Evolutionary conservation across 768 basidiomycete genomes (phyloP).

Genomic region (Russula sp.): DNA sequence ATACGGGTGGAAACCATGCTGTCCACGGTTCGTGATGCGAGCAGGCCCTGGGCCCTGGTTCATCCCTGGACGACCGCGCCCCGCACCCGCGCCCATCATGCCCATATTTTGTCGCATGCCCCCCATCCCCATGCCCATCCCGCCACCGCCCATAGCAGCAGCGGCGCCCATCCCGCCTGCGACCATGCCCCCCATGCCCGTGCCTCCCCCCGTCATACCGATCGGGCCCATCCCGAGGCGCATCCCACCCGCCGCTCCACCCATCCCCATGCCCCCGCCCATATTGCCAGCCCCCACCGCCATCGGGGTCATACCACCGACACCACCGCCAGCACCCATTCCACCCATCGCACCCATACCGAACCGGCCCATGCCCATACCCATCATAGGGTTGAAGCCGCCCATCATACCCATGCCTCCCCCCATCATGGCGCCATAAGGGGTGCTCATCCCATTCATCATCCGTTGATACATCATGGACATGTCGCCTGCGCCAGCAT

Average conservation of each 20-base stretch:
- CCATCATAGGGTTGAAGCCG: slow-evolving; percentile 23
- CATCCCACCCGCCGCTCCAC: slow-evolving; percentile 26
- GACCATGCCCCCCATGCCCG: slow-evolving; percentile 20
- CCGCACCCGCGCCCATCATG: slow-evolving; percentile 40
- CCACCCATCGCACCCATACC: slow-evolving; percentile 24
- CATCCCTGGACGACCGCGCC: slow-evolving; percentile 57
- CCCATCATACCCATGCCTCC: slow-evolving; percentile 29
- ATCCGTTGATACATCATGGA: slow-evolving; percentile 80
- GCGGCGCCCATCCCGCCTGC: slow-evolving; percentile 34
- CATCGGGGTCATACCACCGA: slow-evolving; percentile 40
- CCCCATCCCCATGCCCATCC: slow-evolving; percentile 35
- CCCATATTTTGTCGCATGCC: slow-evolving; percentile 26
- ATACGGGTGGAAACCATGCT: slow-evolving; percentile 81
- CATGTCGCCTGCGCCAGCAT: slow-evolving; percentile 23
- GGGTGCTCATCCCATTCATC: slow-evolving; percentile 75
- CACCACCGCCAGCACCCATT: slow-evolving; percentile 46
- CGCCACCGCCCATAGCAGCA: slow-evolving; percentile 23
- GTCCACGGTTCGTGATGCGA: slow-evolving; percentile 57
- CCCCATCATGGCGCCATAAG: slow-evolving; percentile 30
- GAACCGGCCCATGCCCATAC: slow-evolving; percentile 31
- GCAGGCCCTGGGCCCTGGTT: slow-evolving; percentile 41
- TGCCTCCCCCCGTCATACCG: slow-evolving; percentile 10
- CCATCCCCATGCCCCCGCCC: slow-evolving; percentile 32
- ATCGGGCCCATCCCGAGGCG: slow-evolving; percentile 28
- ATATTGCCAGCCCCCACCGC: slow-evolving; percentile 3